Base-by-base conservation (phyloP, 352 stramenopile genomes). In the Globisporangium splendens region DNA sequence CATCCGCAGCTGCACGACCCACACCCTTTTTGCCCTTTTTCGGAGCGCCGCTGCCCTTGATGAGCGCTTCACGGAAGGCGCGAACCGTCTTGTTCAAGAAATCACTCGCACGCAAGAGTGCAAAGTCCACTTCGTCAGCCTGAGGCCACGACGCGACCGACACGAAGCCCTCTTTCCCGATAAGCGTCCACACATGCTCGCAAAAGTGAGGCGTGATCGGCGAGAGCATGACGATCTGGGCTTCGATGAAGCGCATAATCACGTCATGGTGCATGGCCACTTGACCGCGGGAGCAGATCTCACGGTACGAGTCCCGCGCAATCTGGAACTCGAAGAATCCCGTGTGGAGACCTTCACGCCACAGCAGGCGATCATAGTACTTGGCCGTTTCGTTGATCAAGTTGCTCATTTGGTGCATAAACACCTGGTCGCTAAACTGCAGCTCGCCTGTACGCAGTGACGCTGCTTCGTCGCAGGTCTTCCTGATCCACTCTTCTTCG, bases 251-350 rank as follows among this genome's bases (percentile, higher is more conserved):
- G 60, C 91, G 88, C 54, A 78, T 70, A 64, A 98, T 82, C 44
- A 99, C 83, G 35, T 95, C 87, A 50, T 84, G 77, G 70, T 99
- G 91, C 87, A 99, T 97, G 13, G 86, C 57, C 42, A 85, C 71
- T 56, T 90, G 72, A 44, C 85, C 81, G 57, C 86, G 86, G 20
- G 42, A 50, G 75, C 96, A 99, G 57, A 97, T 98, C 73, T 98
- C 96, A 66, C 97, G 91, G 83, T 99, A 99, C 56, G 93, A 80
- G 76, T 99, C 97, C 51, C 97, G 90, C 38, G 96, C 96, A 64
- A 98, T 94, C 72, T 99, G 93, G 81, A 99, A 97, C 64, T 99
- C 96, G 69, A 98, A 99, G 86, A 98, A 99, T 47, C 95, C 96
- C 17, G 88, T 79, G 75, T 99, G 96, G 20, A 99, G 79, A 51